Evolutionary conservation across 2,329 filamentous ascomycete species (phyloP).

Genomic region (Setomelanomma holmii): DNA sequence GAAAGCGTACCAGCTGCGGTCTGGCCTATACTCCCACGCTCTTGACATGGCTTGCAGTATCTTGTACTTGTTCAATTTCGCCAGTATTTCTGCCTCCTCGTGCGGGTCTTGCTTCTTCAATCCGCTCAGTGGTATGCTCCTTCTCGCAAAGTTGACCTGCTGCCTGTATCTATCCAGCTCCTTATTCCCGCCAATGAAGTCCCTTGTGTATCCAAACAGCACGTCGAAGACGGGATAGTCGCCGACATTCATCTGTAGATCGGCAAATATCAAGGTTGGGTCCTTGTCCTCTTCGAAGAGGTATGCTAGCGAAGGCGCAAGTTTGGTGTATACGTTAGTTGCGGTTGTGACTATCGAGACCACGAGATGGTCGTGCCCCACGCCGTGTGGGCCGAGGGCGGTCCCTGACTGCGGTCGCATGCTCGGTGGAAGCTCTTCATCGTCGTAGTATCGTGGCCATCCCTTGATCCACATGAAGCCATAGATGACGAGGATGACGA

Average conservation of each 20-base stretch:
- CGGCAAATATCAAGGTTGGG: constrained; percentile 49
- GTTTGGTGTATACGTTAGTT: constrained; percentile 61
- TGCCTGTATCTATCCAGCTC: constrained; percentile 49
- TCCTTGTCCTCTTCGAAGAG: constrained; percentile 40
- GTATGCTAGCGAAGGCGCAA: constrained; percentile 51
- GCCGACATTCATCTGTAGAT: constrained; percentile 44
- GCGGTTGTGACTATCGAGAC: constrained; percentile 65
- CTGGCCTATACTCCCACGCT: constrained; percentile 47
- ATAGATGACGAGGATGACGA: constrained; percentile 28
- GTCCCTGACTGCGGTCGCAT: constrained; percentile 21
- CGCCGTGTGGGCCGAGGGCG: constrained; percentile 23
- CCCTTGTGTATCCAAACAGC: constrained; percentile 36
- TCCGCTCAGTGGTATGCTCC: constrained; percentile 35
- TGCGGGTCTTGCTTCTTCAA: constrained; percentile 23
- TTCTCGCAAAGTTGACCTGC: constrained; percentile 38
- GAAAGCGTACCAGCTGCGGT: constrained; percentile 66
- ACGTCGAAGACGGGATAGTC: constrained; percentile 48
- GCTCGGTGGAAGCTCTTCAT: constrained; percentile 37
- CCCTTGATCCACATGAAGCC: constrained; percentile 42
- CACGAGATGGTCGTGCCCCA: constrained; percentile 49
- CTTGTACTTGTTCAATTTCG: constrained; percentile 49
- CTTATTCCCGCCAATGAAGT: constrained; percentile 35
- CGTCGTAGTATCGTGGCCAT: constrained; percentile 42
- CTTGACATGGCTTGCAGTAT: constrained; percentile 46
- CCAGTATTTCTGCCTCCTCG: constrained; percentile 28